Conservation (phyloP, 1,284 basidiomycete genomes). For the Cutaneotrichosporon sp. region DNA sequence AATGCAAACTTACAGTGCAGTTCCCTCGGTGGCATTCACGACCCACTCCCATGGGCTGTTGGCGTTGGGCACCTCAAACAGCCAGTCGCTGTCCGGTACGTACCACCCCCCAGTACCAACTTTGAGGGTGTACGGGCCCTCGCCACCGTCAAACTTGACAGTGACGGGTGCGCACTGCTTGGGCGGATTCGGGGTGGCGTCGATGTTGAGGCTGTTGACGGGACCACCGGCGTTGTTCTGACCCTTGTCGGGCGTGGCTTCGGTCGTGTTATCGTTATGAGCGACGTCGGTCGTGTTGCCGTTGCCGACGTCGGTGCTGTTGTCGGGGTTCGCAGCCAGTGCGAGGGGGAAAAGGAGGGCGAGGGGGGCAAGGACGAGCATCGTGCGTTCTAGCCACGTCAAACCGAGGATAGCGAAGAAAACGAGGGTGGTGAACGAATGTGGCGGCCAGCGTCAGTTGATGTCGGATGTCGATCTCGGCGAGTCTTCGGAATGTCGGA, state of each 20-base stretch:
- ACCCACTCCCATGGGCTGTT: background rate
- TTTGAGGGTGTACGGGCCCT: background rate
- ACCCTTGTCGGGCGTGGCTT: too few relatives aligned
- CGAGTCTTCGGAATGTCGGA: too few relatives aligned
- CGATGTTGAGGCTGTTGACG: slow-evolving; percentile 4
- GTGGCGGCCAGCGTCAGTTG: too few relatives aligned
- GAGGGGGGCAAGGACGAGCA: background rate
- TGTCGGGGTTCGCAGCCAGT: background rate
- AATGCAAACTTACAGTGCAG: background rate
- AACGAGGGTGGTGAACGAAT: too few relatives aligned
- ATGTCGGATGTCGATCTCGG: too few relatives aligned
- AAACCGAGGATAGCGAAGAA: too few relatives aligned
- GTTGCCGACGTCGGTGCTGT: too few relatives aligned
- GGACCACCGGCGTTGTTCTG: too few relatives aligned
- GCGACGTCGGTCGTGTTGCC: too few relatives aligned
- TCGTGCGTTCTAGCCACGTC: background rate
- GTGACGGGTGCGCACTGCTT: background rate
- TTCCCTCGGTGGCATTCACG: background rate
- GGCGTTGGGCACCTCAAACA: background rate
- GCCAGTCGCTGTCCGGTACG: background rate
- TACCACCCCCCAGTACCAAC: slow-evolving; percentile 1
- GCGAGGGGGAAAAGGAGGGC: background rate
- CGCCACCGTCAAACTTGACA: background rate
- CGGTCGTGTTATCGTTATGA: too few relatives aligned
- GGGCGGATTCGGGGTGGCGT: background rate